These are phyloP conservation scores for Tardiomyces depauwii DNA, from an alignment of 1,139 yeast species.

Conservation along the genomic window DNA sequence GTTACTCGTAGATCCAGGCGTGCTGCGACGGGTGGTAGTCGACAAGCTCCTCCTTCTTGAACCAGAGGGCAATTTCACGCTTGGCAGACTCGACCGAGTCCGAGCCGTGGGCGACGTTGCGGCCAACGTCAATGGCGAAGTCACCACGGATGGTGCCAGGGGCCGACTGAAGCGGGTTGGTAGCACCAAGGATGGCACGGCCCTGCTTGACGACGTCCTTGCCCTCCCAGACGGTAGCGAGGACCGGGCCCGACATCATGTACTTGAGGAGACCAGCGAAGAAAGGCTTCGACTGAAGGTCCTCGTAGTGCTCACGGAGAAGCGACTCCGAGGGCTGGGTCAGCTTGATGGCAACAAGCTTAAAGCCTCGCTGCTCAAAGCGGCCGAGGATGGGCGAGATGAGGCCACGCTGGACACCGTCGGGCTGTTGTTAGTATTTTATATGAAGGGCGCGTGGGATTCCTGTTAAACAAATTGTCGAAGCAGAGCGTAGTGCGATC, in stretches of 20 bases:
- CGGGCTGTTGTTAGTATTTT: constrained; percentile 69
- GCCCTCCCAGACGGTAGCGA: constrained; percentile 99
- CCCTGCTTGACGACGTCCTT: constrained; percentile 99
- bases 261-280: constrained; percentile 87
- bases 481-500: too few relatives aligned
- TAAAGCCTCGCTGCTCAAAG: constrained; percentile 96
- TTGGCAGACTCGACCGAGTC: constrained; percentile 98
- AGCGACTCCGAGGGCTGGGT: constrained; percentile 77
- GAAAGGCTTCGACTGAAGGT: constrained; percentile 92
- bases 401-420: constrained; percentile 99
- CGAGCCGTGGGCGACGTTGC: constrained; percentile 99
- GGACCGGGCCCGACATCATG: constrained; percentile 98
- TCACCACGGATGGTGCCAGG: constrained; percentile 99
- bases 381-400: constrained; percentile 82
- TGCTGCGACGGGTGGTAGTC: constrained; percentile 79
- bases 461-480: too few relatives aligned
- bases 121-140: constrained; percentile 76
- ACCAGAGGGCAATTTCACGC: constrained; percentile 95
- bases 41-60: constrained; percentile 93
- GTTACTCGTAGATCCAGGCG: constrained; percentile 91
- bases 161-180: constrained; percentile 94
- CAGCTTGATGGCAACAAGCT: constrained; percentile 92
- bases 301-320: constrained; percentile 90
- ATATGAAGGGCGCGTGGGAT: too few relatives aligned
- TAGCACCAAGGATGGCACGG: constrained; percentile 95